Evolutionary conservation across 108 stramenopile genomes (phyloP), one percentile per base, ranked within the genome.

Genomic region (Chaetoceros tenuissimus): DNA sequence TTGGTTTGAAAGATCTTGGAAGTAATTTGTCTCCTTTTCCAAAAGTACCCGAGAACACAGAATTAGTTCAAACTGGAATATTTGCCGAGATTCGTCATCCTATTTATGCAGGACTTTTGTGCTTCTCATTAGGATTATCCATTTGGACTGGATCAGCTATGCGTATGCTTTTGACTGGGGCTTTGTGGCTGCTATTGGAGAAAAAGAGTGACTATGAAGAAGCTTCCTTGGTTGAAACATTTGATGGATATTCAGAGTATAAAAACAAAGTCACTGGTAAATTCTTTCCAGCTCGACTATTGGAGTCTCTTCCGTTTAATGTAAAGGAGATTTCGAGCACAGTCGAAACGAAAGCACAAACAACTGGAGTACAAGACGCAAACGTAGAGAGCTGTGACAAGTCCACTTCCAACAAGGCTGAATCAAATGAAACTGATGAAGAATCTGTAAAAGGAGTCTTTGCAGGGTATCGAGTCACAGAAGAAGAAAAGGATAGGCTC

Each of bases 11-110:
- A 13, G 82, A 84, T 62, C 31, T 88, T 31, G 69, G 76, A 16
- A 46, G 43, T 23, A 66, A 68, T 46, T 34, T 82, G 7, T 58
- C 66, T 24, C 82, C 82, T 1, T 88, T 66, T 59, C 72, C 80
- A 8, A 52, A 61, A 2, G 72, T 82, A 2, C 43, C 71, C 28
- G 29, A 65, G 27, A 46, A 48, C 1, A 62, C 53, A 2, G 60
- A 63, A 0, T 62, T 84, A 24, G 57, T 72, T 2, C 59, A 61
- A 18, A 50, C 28, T 10, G 87, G 87, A 5, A 55, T 83, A 23
- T 89, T 69, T 64, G 25, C 48, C 1, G 48, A 76, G 22, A 49
- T 80, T 18, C 79, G 87, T 24, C 87, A 89, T 63, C 87, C 87
- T 7, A 83, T 89, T 60, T 89, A 89, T 57, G 20, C 80, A 0